Conservation (phyloP, 768 basidiomycete species). For the Hysterangium stoloniferum region DNA sequence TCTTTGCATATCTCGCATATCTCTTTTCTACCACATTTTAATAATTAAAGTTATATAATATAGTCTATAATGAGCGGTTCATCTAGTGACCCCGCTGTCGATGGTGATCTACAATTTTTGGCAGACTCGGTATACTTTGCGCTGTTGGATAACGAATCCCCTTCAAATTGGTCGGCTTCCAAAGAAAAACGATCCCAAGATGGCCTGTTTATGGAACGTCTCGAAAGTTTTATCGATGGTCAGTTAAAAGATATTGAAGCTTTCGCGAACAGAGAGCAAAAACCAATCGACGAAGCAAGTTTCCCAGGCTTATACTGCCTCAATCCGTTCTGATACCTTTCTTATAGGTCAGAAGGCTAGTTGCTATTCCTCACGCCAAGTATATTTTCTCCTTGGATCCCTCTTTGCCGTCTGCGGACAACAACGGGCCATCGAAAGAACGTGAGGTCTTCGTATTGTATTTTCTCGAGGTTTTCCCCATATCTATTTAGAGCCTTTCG, state of each 20-base stretch:
- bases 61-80: background rate
- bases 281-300: conserved; percentile 53
- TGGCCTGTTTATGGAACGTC: conserved; percentile 52
- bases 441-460: background rate
- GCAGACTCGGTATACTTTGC: conserved; percentile 6
- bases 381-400: conserved; percentile 36
- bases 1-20: no score
- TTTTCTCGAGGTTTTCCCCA: background rate
- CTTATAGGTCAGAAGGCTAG: conserved; percentile 27
- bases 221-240: conserved; percentile 58
- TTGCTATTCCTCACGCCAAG: conserved; percentile 59
- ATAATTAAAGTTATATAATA: no score
- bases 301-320: background rate
- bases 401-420: background rate
- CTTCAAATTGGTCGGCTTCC: background rate
- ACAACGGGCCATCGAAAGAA: background rate
- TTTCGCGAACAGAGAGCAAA: conserved; percentile 53
- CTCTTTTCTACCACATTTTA: no score
- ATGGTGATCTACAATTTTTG: conserved; percentile 5
- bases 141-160: conserved; percentile 2
- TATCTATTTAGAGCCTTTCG: background rate
- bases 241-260: conserved; percentile 46
- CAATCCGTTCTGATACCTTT: conserved; percentile 18
- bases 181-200: conserved; percentile 31
- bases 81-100: background rate